Evolutionary conservation across 805 yeast genomes (phyloP).

Genomic region (Candida arabinofermentans): DNA sequence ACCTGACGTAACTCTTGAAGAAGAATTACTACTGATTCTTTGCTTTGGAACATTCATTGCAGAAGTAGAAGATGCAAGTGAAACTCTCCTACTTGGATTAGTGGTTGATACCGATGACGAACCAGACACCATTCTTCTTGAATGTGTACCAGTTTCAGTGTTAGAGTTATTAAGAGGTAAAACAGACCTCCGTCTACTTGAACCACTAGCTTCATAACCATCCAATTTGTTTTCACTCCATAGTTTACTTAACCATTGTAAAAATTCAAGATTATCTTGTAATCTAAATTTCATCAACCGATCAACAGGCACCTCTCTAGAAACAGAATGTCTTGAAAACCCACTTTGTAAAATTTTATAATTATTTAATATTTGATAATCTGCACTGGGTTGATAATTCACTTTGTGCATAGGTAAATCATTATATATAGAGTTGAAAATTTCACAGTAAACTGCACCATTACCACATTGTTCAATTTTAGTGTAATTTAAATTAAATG

Average conservation of each 20-base stretch:
- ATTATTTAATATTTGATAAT: slow-evolving; percentile 74
- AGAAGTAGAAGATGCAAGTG: slow-evolving; percentile 4
- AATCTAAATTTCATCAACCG: slow-evolving; percentile 78
- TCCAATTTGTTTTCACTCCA: slow-evolving; percentile 79
- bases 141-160: slow-evolving; percentile 1
- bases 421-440: slow-evolving; percentile 78
- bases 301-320: slow-evolving; percentile 76
- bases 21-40: slow-evolving; percentile 7
- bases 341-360: slow-evolving; percentile 82
- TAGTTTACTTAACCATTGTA: slow-evolving; percentile 84
- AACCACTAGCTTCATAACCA: slow-evolving; percentile 63
- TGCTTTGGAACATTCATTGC: slow-evolving; percentile 7
- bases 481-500: slow-evolving; percentile 58
- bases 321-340: slow-evolving; percentile 67
- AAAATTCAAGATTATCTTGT: slow-evolving; percentile 90
- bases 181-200: slow-evolving; percentile 44
- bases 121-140: slow-evolving; percentile 21
- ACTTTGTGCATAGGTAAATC: slow-evolving; percentile 82
- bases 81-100: slow-evolving; percentile 5
- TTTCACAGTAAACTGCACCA: slow-evolving; percentile 93
- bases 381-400: slow-evolving; percentile 63
- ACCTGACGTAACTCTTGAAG: slow-evolving; percentile 10
- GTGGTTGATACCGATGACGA: neutral
- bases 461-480: slow-evolving; percentile 93
- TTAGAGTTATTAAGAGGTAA: slow-evolving; percentile 2